Base-by-base conservation (phyloP, 1,284 basidiomycete genomes). In the Thelephora terrestris region DNA sequence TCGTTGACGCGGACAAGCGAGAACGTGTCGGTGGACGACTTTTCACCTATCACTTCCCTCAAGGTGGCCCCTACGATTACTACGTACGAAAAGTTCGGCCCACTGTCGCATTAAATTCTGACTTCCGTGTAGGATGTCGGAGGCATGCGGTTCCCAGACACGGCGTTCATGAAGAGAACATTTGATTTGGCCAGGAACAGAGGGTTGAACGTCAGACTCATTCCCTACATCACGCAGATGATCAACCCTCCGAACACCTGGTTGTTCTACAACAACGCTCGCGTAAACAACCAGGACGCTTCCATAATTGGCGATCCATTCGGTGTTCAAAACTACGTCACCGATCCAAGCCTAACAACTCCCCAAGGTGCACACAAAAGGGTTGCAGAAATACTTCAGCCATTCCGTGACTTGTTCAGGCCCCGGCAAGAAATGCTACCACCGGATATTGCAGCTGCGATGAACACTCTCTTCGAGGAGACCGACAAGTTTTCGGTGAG, bases 71-170 rank as follows among this genome's bases (percentile, higher is more conserved):
- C 21, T 24, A 53, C 20, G 50, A 54, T 27, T 55, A 58, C 47
- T 54, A 46, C 37, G 55, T 50, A 24, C 32, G 45, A 47, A n/a
- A 24, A 14, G 14, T 24, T 16, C 16, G n/a, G 25, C 14, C 3
- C 27, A 25, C 21, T 5, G 9, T 36, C 47, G 20, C 17, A 37
- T 16, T 20, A 16, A 24, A 17, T 25, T 21, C 29, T 32, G 29
- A 23, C 32, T 47, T 14, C 12, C 21, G 39, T 21, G 21, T 24
- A 39, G 18, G 17, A 38, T 24, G 32, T 17, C 6, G 29, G 66
- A 1, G 65, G 65, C 16, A 67, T 67, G 65, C 63, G 66, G 4
- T 67, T 58, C 55, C 64, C 64, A 3, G 50, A 61, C 35, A 55
- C 55, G 20, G 56, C 53, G 2, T 52, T 56, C 40, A 67, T 64